Percentiles rank a stretch among this genome's conserved stretches.
phyloP scores from a whole-genome alignment of 2,329 filamentous ascomycete genomes.

The Clonostachys byssicola region DNA sequence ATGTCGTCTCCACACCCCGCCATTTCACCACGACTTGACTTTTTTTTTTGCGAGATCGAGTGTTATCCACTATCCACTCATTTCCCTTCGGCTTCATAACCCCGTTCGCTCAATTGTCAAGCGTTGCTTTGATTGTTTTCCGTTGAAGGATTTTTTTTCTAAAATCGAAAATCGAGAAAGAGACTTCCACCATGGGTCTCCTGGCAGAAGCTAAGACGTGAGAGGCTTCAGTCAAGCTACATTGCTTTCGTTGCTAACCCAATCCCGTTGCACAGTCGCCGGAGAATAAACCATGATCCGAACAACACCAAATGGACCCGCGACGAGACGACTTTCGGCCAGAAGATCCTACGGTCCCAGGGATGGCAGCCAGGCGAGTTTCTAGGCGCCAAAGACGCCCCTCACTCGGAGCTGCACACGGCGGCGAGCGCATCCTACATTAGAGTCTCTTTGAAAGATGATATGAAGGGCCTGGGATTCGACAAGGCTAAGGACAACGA shows the following conservation, averaged over 20 bases:
- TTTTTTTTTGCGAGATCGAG: constrained; percentile 12
- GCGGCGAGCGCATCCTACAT: constrained; percentile 82
- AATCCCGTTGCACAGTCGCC: constrained; percentile 17
- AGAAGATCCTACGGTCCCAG: constrained; percentile 81
- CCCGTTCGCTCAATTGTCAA: neutral
- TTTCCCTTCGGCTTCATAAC: too few species aligned
- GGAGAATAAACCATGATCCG: constrained; percentile 83
- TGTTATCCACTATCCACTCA: too few species aligned
- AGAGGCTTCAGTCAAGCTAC: neutral
- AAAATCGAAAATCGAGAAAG: neutral
- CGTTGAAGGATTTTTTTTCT: too few species aligned
- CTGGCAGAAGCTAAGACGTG: constrained; percentile 28
- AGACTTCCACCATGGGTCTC: constrained; percentile 22
- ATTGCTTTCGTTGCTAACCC: neutral
- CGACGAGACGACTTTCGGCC: constrained; percentile 78
- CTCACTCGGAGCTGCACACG: constrained; percentile 73
- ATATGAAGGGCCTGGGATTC: constrained; percentile 86
- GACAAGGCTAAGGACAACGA: constrained; percentile 70
- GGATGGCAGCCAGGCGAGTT: constrained; percentile 87
- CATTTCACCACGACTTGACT: constrained; percentile 8
- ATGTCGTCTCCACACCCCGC: constrained; percentile 11
- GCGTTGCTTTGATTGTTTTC: neutral
- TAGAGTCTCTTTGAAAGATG: constrained; percentile 80
- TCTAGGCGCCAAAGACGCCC: constrained; percentile 72
- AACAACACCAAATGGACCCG: constrained; percentile 94